These are phyloP conservation scores for Paecilomyces sp. DNA, from an alignment of 2,329 filamentous ascomycete genomes.

Conservation along the genomic window DNA sequence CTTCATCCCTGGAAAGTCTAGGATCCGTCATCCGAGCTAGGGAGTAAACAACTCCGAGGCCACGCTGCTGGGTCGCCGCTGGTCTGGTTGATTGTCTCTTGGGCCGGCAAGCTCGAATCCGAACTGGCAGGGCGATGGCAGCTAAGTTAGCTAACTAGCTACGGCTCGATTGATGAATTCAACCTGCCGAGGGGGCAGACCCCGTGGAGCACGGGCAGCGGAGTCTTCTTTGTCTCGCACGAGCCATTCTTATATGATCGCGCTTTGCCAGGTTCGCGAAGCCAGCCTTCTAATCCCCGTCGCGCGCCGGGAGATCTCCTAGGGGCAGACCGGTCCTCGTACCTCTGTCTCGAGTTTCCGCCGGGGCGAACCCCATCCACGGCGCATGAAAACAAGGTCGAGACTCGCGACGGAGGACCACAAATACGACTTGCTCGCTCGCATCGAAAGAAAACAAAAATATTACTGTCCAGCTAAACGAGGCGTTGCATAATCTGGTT, in stretches of 20 bases:
- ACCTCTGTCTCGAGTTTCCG: not conserved
- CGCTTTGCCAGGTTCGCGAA: not conserved
- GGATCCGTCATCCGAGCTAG: slow-evolving; percentile 10
- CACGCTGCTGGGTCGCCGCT: slow-evolving; percentile 17
- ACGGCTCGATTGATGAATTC: not conserved
- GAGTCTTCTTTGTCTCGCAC: not conserved
- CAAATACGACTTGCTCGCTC: not conserved
- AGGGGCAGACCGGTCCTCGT: not conserved
- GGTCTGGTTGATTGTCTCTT: not conserved
- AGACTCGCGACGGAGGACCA: not conserved
- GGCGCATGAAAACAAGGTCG: not conserved
- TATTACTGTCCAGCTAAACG: not conserved
- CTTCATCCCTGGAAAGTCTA: not conserved
- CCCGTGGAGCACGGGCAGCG: not conserved
- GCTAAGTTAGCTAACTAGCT: not conserved
- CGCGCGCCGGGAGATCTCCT: not conserved
- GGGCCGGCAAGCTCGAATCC: not conserved
- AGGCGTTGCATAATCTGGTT: not conserved
- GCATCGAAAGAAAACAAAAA: not conserved
- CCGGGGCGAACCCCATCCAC: not conserved
- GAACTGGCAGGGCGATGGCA: not conserved
- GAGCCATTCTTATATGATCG: not conserved
- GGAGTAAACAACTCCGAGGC: slow-evolving; percentile 22
- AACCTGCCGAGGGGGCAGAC: not conserved
- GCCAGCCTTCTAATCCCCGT: not conserved